Percentiles rank a stretch among this genome's conserved stretches.
These are phyloP conservation scores for Fragilaria crotonensis DNA, from an alignment of 108 stramenopile genomes.

Conservation along the genomic window DNA sequence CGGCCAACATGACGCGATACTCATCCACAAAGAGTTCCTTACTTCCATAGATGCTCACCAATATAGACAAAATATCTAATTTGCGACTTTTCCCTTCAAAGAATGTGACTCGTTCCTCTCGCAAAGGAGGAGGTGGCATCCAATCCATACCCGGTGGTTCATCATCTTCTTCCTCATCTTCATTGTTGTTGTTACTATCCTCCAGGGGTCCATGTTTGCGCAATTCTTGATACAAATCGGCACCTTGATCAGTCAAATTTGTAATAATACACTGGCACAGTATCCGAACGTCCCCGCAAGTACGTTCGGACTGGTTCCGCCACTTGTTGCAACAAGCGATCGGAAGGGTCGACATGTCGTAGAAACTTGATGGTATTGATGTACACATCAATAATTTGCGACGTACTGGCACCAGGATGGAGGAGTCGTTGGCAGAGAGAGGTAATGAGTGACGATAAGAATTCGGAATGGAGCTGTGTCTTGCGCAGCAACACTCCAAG, in stretches of 20 bases:
- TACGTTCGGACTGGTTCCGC: slow-evolving; percentile 86
- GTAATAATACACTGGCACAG: slow-evolving; percentile 95
- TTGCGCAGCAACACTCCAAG: slow-evolving; percentile 45
- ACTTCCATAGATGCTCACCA: slow-evolving; percentile 96
- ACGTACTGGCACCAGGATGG: slow-evolving; percentile 92
- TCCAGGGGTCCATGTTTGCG: slow-evolving; percentile 73
- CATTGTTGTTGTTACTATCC: slow-evolving; percentile 48
- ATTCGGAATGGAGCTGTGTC: slow-evolving; percentile 30
- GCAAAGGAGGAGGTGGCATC: slow-evolving; percentile 70
- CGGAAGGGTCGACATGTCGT: slow-evolving; percentile 79
- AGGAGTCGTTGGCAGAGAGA: slow-evolving; percentile 73
- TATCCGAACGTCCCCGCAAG: slow-evolving; percentile 74
- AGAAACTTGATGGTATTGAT: slow-evolving; percentile 87
- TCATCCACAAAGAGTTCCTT: slow-evolving; percentile 97
- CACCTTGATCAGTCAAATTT: slow-evolving; percentile 89
- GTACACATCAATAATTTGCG: slow-evolving; percentile 94
- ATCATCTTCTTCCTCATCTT: slow-evolving; percentile 67
- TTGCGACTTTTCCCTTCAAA: slow-evolving; percentile 15
- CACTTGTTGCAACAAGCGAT: slow-evolving; percentile 78
- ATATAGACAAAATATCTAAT: slow-evolving; percentile 87
- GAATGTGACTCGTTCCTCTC: slow-evolving; percentile 3
- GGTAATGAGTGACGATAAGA: slow-evolving; percentile 38
- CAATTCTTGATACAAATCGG: slow-evolving; percentile 93
- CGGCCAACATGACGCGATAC: slow-evolving; percentile 93
- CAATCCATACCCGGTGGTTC: slow-evolving; percentile 62